Base-by-base conservation (phyloP, 345 rosid genomes). In the Rhizophora mangle region DNA sequence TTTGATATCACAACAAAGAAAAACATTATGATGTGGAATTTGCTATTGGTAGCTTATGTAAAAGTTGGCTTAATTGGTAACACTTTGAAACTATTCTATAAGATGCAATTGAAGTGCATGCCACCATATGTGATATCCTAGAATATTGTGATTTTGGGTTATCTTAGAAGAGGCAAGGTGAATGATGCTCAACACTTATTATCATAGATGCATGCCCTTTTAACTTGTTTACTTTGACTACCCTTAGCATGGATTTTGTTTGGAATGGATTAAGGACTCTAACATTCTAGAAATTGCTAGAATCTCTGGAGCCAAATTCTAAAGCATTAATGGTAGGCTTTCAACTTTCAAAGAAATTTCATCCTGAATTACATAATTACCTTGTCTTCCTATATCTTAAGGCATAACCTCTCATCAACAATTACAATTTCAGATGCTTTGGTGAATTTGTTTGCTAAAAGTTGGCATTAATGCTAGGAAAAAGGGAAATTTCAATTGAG, bases 21-120 rank as follows among this genome's bases (percentile, higher is more conserved):
- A 62, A 88, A 88, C 69, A 67, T 87, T 63, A 65, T 82, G 19
- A 61, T 84, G 59, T 92, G 98, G 96, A 92, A 88, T 92, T 24
- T 24, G 24, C 24, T 24, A 24, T 24, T 24, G 24, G 24, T 1
- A 24, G 24, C 24, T 24, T 24, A 82, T 81, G 95, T 87, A 59
- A 85, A 86, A 64, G 64, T 77, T 51, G 89, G 91, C 62, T 61
- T 54, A 19, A 81, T 83, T 51, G 85, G 83, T 1, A 88, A 88
- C 76, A 85, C 88, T 64, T 78, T 86, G 81, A 90, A 78, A 75
- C 79, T 88, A 73, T 90, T 90, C 70, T 82, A 85, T 76, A 79
- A 81, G 71, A 92, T 92, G 98, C 95, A 87, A 74, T 72, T 90
- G 68, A 84, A 88, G 43, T 77, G 88, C 63, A 79, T 85, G 26